Base-by-base conservation (phyloP, 257 asterid species). In the Orobanche coerulescens region DNA sequence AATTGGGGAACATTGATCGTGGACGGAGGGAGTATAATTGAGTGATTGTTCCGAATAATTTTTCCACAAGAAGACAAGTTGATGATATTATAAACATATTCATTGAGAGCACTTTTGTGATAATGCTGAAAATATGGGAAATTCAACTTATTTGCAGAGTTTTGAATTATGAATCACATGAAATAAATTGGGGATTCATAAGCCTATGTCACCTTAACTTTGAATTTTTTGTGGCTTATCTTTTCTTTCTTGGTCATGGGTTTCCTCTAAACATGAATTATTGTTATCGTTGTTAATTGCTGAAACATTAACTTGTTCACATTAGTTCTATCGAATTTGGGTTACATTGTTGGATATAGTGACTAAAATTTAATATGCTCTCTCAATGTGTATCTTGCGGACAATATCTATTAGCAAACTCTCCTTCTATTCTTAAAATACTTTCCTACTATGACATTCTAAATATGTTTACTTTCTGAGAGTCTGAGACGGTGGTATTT, bases 21-120 rank as follows among this genome's bases (percentile, higher is more conserved):
- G n/a, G n/a, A n/a, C n/a, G n/a, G n/a, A n/a, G n/a, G n/a, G n/a
- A n/a, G n/a, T n/a, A n/a, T n/a, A 40, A 33, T n/a, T 40, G 46
- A 57, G 55, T 49, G 50, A 48, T 25, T 46, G n/a, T 60, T 67
- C 50, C 5, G 11, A 18, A 5, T 25, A 58, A 23, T 63, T 8
- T 55, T 20, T 7, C 47, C 40, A 50, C 53, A 20, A 28, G 67
- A 42, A 8, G 67, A 26, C 66, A 6, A 31, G 65, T 52, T 44
- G 16, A 22, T 52, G 42, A 18, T 63, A 47, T 20, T 56, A 20
- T 49, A 6, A 19, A 43, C 7, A 39, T 67, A 28, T 13, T 53
- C 16, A 24, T 19, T 48, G 9, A 14, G 66, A 56, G 16, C 36
- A 20, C 28, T 66, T n/a, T n/a, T 8, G 34, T 19, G 26, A 49